Conservation (phyloP, 129 eudicot genomes). For the Apium graveolens region DNA sequence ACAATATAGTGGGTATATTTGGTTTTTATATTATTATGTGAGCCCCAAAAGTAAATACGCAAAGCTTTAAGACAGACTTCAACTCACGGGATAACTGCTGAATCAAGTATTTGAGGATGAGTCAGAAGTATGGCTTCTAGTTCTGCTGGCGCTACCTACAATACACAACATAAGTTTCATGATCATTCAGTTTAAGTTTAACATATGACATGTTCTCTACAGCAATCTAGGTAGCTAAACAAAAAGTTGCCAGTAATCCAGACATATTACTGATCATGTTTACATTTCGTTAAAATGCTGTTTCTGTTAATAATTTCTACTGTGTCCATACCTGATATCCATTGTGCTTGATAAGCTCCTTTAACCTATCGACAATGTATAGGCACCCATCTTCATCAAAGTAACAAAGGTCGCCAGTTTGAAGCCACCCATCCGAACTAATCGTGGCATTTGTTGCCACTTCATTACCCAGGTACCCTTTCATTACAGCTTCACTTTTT, state of each 20-base stretch:
- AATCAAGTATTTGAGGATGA: constrained; percentile 68
- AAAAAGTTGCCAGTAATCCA: background rate
- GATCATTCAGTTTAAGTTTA: background rate
- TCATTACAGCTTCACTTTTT: constrained; percentile 59
- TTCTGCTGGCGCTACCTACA: constrained; percentile 92
- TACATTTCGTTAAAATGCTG: background rate
- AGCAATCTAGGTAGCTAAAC: background rate
- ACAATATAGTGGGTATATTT: background rate
- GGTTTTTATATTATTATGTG: background rate
- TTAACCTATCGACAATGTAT: constrained; percentile 61
- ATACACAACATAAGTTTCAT: background rate
- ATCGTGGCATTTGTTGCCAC: constrained; percentile 56
- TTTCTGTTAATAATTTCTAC: background rate
- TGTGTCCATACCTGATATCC: constrained; percentile 56
- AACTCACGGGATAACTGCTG: constrained; percentile 74
- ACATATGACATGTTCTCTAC: background rate
- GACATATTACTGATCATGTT: background rate
- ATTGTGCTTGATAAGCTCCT: constrained; percentile 79
- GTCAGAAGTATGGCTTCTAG: constrained; percentile 67
- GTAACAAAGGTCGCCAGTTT: constrained; percentile 75
- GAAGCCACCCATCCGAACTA: constrained; percentile 62
- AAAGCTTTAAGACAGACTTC: constrained; percentile 4
- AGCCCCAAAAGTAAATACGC: background rate
- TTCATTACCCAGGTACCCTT: constrained; percentile 56
- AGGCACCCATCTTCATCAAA: constrained; percentile 64